Percentiles rank a stretch among this genome's conserved stretches.
Conservation (phyloP, 352 stramenopile species). For the Elongisporangium undulatum region DNA sequence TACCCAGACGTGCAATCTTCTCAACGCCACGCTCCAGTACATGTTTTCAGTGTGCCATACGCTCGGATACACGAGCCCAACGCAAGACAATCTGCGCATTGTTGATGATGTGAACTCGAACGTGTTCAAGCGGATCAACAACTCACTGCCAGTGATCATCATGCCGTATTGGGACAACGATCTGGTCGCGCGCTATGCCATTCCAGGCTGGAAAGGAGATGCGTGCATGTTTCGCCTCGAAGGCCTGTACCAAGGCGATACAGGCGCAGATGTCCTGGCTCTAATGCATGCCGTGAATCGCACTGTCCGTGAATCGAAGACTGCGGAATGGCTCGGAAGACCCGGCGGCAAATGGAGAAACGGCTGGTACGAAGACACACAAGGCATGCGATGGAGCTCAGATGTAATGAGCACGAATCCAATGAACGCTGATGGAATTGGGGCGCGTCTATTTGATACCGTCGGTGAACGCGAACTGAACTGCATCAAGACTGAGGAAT, state of each 20-base stretch:
- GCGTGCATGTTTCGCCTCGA: slow-evolving; percentile 18
- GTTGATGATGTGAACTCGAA: slow-evolving; percentile 20
- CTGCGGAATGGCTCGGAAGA: slow-evolving; percentile 7
- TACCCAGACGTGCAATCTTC: slow-evolving; percentile 4
- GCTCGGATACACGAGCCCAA: slow-evolving; percentile 1
- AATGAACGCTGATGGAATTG: slow-evolving; percentile 15
- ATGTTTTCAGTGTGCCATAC: neutral
- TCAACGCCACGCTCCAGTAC: neutral
- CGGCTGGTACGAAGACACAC: neutral
- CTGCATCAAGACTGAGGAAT: slow-evolving; percentile 10
- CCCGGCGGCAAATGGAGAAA: neutral
- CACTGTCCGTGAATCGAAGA: neutral
- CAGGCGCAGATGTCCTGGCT: neutral
- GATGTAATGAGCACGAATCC: slow-evolving; percentile 30
- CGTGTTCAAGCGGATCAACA: slow-evolving; percentile 10
- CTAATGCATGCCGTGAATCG: neutral
- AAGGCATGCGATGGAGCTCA: slow-evolving; percentile 20
- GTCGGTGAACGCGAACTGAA: slow-evolving; percentile 20
- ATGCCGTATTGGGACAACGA: slow-evolving; percentile 38
- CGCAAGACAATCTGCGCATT: slow-evolving; percentile 1
- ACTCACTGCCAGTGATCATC: slow-evolving; percentile 33
- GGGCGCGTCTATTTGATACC: slow-evolving; percentile 32
- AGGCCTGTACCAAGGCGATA: slow-evolving; percentile 1
- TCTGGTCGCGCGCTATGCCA: slow-evolving; percentile 8
- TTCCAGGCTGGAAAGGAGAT: slow-evolving; percentile 24